These are phyloP conservation scores for Entomortierella beljakovae DNA, from an alignment of 192 early-diverging fungal genomes.

Conservation along the genomic window DNA sequence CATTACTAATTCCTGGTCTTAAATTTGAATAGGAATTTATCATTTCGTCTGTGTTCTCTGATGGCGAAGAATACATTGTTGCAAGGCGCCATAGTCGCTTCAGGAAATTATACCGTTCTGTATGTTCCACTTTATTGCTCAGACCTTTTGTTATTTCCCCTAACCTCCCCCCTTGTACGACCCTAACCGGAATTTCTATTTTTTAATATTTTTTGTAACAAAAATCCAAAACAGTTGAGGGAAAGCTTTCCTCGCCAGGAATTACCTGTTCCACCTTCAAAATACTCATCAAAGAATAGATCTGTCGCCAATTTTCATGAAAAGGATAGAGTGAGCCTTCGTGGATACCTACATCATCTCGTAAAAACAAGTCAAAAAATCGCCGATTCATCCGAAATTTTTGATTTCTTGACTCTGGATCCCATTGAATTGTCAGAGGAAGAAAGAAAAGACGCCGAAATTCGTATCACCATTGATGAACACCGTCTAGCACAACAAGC, in stretches of 20 bases:
- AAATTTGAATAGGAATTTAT: conserved; percentile 56
- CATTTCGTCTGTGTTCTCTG: conserved; percentile 37
- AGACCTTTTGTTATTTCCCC: background rate
- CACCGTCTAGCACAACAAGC: conserved; percentile 54
- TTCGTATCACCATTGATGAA: conserved; percentile 53
- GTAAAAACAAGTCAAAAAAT: conserved; percentile 32
- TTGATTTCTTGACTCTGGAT: conserved; percentile 55
- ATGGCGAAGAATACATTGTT: conserved; percentile 47
- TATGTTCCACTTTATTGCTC: conserved; percentile 16
- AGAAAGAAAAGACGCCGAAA: conserved; percentile 53
- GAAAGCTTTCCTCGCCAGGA: conserved; percentile 59
- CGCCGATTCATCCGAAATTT: conserved; percentile 37
- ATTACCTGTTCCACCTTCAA: conserved; percentile 58
- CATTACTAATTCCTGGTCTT: background rate
- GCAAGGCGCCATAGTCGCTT: conserved; percentile 63
- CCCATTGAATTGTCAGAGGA: conserved; percentile 45
- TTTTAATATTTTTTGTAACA: background rate
- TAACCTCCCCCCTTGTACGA: background rate
- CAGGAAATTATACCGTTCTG: conserved; percentile 53
- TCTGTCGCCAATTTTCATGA: conserved; percentile 47
- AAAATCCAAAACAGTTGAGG: conserved; percentile 32
- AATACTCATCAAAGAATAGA: conserved; percentile 36
- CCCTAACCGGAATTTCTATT: background rate
- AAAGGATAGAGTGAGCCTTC: conserved; percentile 63
- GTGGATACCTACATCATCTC: conserved; percentile 56